Evolutionary conservation across 208 protist genomes (phyloP), one percentile per base, ranked within the genome.

Genomic region (Novymonas esmeraldas): DNA sequence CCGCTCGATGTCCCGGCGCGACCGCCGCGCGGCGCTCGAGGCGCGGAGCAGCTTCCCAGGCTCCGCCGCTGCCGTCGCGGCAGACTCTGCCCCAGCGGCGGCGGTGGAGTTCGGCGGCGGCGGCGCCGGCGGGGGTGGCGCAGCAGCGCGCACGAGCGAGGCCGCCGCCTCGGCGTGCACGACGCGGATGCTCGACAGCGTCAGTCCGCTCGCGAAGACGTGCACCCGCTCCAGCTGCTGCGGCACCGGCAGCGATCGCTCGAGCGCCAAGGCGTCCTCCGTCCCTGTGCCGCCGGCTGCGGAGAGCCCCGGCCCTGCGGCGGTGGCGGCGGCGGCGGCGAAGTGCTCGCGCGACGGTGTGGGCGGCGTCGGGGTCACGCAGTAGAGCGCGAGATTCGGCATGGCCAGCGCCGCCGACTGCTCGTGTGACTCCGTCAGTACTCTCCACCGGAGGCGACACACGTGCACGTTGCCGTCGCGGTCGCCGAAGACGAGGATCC

Each of bases 381-480:
- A 61, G 55, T 82, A 80, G 31, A 79, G 42, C 2, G 69, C 62
- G 3, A 80, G 73, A 34, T 89, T 89, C 7, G 58, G 51, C 58
- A 85, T 48, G n/a, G 52, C 46, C 34, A 90, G 52, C 28, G 73
- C 74, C 20, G 31, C 51, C 26, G 42, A 48, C 66, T 90, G 78
- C 50, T 78, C 66, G 14, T 49, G 57, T 42, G 11, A 42, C 29
- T 24, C 54, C n/a, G 29, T 42, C 62, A 79, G 60, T 58, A 56
- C 50, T 45, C 64, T 55, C 60, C 88, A 78, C 14, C 26, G 18
- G 49, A 92, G 55, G 45, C 62, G 67, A 50, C 89, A 95, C 6
- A 95, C 78, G 57, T 95, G 86, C 48, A 92, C 76, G 45, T 90
- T 89, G 22, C 86, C 86, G 34, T 61, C 75, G 31, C 82, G 77